phyloP scores from a whole-genome alignment of 768 basidiomycete species.

The Holtermanniella nyarrowii region DNA sequence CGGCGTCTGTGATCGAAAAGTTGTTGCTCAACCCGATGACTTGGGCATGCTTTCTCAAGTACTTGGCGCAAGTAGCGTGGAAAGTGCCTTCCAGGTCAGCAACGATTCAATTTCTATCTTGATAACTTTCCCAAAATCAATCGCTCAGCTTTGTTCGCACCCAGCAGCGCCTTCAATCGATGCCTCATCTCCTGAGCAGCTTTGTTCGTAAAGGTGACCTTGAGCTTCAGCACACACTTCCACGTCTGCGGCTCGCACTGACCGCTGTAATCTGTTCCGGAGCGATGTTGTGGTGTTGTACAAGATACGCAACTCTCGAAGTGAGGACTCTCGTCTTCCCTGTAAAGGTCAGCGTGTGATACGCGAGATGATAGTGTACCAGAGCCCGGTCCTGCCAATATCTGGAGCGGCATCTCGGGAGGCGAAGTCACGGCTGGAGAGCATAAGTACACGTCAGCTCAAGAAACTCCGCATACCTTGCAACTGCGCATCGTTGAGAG shows the following conservation, averaged over 20 bases:
- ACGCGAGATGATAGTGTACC: slow-evolving; percentile 37
- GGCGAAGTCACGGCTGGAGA: slow-evolving; percentile 57
- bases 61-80: slow-evolving; percentile 62
- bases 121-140: slow-evolving; percentile 46
- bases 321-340: slow-evolving; percentile 43
- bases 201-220: slow-evolving; percentile 77
- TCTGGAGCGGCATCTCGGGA: slow-evolving; percentile 58
- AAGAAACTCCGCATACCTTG: slow-evolving; percentile 14
- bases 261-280: slow-evolving; percentile 37
- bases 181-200: slow-evolving; percentile 78
- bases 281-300: slow-evolving; percentile 26
- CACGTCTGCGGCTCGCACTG: neutral
- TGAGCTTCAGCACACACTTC: neutral
- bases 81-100: slow-evolving; percentile 57
- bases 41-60: slow-evolving; percentile 56
- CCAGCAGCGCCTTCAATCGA: slow-evolving; percentile 58
- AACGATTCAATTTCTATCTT: neutral
- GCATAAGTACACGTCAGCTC: neutral
- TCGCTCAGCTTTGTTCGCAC: slow-evolving; percentile 48
- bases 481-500: slow-evolving; percentile 27
- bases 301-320: slow-evolving; percentile 39
- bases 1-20: slow-evolving; percentile 72
- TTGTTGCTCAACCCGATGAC: slow-evolving; percentile 55
- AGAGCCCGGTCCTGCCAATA: slow-evolving; percentile 70
- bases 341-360: neutral